Percentiles rank a stretch among this genome's conserved stretches.
These are phyloP conservation scores for Pilatotrama ljubarskyi DNA, from an alignment of 768 basidiomycete genomes.

Conservation along the genomic window DNA sequence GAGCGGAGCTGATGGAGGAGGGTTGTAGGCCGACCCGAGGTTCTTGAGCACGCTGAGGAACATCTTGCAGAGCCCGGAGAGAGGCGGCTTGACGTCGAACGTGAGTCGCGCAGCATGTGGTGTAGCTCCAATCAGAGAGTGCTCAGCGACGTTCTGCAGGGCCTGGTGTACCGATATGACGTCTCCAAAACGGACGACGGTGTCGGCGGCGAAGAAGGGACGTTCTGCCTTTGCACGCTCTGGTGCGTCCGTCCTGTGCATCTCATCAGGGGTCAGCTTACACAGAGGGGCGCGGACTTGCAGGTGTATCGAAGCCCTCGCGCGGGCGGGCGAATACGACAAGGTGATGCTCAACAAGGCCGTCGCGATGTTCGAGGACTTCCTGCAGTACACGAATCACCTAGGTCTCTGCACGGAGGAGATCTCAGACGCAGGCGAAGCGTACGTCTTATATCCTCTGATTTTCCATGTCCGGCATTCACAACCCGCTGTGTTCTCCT, in stretches of 20 bases:
- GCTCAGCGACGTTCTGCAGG: constrained; percentile 42
- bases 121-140: neutral
- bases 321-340: constrained; percentile 83
- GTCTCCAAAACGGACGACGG: constrained; percentile 85
- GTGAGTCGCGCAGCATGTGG: constrained; percentile 37
- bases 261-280: neutral
- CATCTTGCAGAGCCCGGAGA: constrained; percentile 84
- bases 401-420: constrained; percentile 86
- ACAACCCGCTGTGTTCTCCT: constrained; percentile 5
- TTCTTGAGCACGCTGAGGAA: constrained; percentile 84
- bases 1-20: neutral
- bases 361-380: constrained; percentile 90
- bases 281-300: neutral
- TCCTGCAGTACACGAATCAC: constrained; percentile 82
- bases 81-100: constrained; percentile 90
- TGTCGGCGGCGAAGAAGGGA: constrained; percentile 94
- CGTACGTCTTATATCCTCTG: constrained; percentile 41
- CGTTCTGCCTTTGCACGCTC: constrained; percentile 86
- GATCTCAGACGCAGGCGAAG: constrained; percentile 83
- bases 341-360: constrained; percentile 63
- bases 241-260: constrained; percentile 45
- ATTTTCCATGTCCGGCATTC: neutral
- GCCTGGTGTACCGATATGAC: constrained; percentile 89
- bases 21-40: constrained; percentile 73
- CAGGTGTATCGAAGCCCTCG: constrained; percentile 88